Evolutionary conservation across 805 yeast genomes (phyloP), one percentile per base, ranked within the genome.

Genomic region (Cyberlindnera japonica): DNA sequence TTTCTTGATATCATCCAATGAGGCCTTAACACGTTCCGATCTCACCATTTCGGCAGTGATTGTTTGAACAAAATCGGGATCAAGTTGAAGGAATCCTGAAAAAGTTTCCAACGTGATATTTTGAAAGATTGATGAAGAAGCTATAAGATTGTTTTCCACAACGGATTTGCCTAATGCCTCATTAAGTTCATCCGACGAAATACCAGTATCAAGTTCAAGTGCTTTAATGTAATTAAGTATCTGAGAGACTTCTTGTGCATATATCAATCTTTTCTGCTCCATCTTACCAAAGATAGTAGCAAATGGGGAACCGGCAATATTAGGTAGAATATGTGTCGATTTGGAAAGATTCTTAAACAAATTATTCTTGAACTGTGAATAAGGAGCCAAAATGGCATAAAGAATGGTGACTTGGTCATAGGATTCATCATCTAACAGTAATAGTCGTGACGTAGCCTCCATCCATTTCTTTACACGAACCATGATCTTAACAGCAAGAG

Each of bases 1-100:
- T 15, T 48, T 38, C 13, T 28, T 40, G 18, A 57, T 45, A 30
- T 57, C 59, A 44, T 57, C 61, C 30, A 57, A 40, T 6, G 42
- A 41, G 7, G 56, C 59, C 28, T 41, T 27, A 6, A 55, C 14
- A 21, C 45, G 34, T 5, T 38, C 40, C 11, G 40, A 33, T 37
- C 55, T 39, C 14, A 53, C 45, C 51, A 51, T 46, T n/a, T 46
- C 47, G 11, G 50, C 40, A 13, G 42, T 28, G 3, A 45, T 21
- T 1, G 36, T 41, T 26, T 41, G 47, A 3, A 45, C 51, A 5
- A 37, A 26, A 1, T 24, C 24, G 1, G 13, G 13, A 15, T 43
- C 41, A 6, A 50, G 16, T 13, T 35, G 20, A 5, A 54, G 18
- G 14, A 50, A 32, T 2, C 44, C 41, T 1, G 47, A 40, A 24